phyloP scores from a whole-genome alignment of 768 basidiomycete species.

The Phaeotremella fagi region DNA sequence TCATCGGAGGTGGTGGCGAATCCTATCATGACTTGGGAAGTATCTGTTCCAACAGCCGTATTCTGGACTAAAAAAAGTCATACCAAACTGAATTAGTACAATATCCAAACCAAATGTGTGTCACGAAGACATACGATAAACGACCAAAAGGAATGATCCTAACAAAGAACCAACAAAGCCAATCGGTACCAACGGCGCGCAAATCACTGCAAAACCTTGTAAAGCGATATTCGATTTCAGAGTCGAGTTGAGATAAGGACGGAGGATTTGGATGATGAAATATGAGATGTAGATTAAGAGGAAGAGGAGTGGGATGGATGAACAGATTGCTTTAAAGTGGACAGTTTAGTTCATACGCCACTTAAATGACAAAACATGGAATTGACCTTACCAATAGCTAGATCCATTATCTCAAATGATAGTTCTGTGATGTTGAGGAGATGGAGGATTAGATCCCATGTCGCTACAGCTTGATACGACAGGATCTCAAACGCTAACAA shows the following conservation, averaged over 20 bases:
- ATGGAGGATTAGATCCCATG: conserved; percentile 6
- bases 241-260: conserved; percentile 1
- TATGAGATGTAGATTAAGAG: conserved; percentile 9
- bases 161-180: conserved; percentile 11
- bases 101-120: too few relatives aligned
- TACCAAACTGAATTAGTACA: too few relatives aligned
- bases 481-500: conserved; percentile 15
- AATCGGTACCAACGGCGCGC: conserved; percentile 20
- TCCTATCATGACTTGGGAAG: not conserved
- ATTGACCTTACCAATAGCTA: conserved; percentile 14
- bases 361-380: not conserved
- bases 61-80: too few relatives aligned
- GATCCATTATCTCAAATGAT: conserved; percentile 8
- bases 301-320: conserved; percentile 11
- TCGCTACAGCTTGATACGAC: conserved; percentile 1
- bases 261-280: conserved; percentile 4
- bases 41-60: too few relatives aligned
- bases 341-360: too few relatives aligned
- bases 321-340: conserved; percentile 7
- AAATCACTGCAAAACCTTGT: conserved; percentile 2
- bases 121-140: conserved; percentile 14
- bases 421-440: not conserved
- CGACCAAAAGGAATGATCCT: conserved; percentile 10
- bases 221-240: not conserved
- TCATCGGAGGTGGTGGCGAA: not conserved